Evolutionary conservation across 768 basidiomycete species (phyloP), one percentile per base, ranked within the genome.

Genomic region (Lentinula guzmanii): DNA sequence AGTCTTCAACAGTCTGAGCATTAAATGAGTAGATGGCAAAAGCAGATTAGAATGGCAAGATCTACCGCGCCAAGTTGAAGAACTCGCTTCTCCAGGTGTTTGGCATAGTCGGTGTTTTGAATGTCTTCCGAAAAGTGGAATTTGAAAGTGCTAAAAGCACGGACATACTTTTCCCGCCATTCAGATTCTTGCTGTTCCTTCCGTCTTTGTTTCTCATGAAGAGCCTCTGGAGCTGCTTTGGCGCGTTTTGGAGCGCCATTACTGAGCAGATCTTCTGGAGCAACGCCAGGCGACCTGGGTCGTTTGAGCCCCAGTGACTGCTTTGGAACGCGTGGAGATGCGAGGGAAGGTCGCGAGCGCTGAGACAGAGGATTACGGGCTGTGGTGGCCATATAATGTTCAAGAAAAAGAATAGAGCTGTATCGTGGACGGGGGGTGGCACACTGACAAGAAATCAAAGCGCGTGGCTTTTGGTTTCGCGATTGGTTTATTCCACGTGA

Each of bases 81-180:
- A 37, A 96, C 85, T 65, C 83, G 80, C 42, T 77, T 70, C 63
- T 79, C 83, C 41, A 93, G 74, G 28, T 65, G 67, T 41, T 80
- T 75, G 18, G 75, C 72, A 54, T 77, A 74, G 34, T 75, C 76
- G 45, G 74, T 67, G 66, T 84, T 81, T 62, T 86, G 72, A 61
- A 73, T 76, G 52, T 84, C 55, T 24, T 56, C 74, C 39, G 75
- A 70, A 60, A 63, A 61, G 39, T 60, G 59, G 73, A 98, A 96
- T 16, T 79, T 83, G 79, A 89, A 93, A 28, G 73, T 75, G 2
- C 93, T 93, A 75, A 98, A 97, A 21, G 90, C 91, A 56, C 84
- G 84, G 59, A 81, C 82, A 73, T 94, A 98, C 77, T 94, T 97
- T 52, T 84, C 74, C 68, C 83, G 85, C 77, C 93, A 98, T 66